These are phyloP conservation scores for Candida krabiensis DNA, from an alignment of 805 yeast genomes.

Conservation along the genomic window DNA sequence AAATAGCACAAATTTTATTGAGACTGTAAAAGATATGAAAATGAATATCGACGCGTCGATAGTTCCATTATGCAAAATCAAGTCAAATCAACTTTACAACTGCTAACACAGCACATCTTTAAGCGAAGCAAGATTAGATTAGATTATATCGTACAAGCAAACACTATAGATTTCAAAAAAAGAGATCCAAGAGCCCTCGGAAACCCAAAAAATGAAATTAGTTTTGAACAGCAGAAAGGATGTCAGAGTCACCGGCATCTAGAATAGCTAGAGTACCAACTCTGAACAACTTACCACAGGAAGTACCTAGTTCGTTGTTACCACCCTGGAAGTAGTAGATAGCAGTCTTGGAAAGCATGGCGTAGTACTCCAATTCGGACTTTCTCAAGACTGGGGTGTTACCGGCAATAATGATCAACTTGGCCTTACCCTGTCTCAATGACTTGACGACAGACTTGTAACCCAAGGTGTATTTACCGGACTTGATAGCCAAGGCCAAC, in stretches of 20 bases:
- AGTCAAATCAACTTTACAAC: too few species aligned
- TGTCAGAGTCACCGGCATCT: constrained; percentile 99
- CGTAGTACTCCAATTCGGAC: constrained; percentile 99
- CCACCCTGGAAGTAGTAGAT: constrained; percentile 99
- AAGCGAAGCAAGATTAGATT: too few species aligned
- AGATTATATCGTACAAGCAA: too few species aligned
- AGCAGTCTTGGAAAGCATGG: constrained; percentile 97
- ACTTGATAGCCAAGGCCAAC: constrained; percentile 96
- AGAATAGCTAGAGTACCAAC: constrained; percentile 95
- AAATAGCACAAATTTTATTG: too few species aligned
- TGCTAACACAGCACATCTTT: too few species aligned
- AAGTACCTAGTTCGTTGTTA: constrained; percentile 99
- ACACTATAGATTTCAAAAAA: too few species aligned
- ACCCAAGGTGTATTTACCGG: constrained; percentile 99
- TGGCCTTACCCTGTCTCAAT: constrained; percentile 98
- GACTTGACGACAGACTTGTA: constrained; percentile 99
- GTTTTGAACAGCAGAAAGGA: constrained; percentile 64
- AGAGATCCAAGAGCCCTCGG: too few species aligned
- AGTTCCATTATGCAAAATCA: too few species aligned
- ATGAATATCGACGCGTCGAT: too few species aligned
- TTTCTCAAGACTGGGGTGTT: constrained; percentile 99
- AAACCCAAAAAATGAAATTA: constrained; percentile 14
- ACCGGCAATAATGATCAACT: constrained; percentile 96
- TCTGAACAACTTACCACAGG: constrained; percentile 99
- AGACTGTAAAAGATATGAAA: too few species aligned